Evolutionary conservation across 805 yeast species (phyloP), one percentile per base, ranked within the genome.

Genomic region (Phaffomyces opuntiae): DNA sequence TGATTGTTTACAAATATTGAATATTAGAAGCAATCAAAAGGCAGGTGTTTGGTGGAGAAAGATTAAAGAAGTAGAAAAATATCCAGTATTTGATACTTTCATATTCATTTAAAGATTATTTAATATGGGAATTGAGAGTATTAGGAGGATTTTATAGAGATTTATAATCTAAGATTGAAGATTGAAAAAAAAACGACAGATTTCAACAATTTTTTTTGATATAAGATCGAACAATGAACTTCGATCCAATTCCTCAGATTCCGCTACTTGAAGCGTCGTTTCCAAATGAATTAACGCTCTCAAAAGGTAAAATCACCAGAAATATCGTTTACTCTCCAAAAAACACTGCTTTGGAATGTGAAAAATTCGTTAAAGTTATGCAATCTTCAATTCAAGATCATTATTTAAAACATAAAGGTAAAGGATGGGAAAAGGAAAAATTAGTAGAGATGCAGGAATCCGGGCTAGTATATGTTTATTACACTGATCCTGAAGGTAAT

Each of bases 401-500:
- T 13, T 57, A 57, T 29, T 21, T 25, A 3, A 36, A 26, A 4
- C 52, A 48, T 19, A 43, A 52, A 21, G 62, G 62, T 2, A 21
- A 34, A 2, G 31, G 48, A 24, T 57, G 62, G 62, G 17, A 57
- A 64, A 19, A 78, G 77, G 3, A 38, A 12, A n/a, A 51, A 57
- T 11, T 77, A 75, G 80, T 63, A 63, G 53, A 50, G 29, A 13
- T 65, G 67, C 11, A 79, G 73, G 59, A 41, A 51, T 13, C 62
- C 51, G 36, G 49, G 1, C 35, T 57, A 31, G 50, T 51, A 9
- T 57, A 53, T 32, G 40, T 55, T 14, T 39, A 26, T 16, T 49
- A 47, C 11, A 19, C 38, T 4, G 44, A 29, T 7, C 13, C 16
- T 37, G 12, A 4, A 58, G 43, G 46, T 3, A 46, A 40, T 2